phyloP scores from a whole-genome alignment of 176 grass and related monocot genomes.

The Phoenix roebelenii region DNA sequence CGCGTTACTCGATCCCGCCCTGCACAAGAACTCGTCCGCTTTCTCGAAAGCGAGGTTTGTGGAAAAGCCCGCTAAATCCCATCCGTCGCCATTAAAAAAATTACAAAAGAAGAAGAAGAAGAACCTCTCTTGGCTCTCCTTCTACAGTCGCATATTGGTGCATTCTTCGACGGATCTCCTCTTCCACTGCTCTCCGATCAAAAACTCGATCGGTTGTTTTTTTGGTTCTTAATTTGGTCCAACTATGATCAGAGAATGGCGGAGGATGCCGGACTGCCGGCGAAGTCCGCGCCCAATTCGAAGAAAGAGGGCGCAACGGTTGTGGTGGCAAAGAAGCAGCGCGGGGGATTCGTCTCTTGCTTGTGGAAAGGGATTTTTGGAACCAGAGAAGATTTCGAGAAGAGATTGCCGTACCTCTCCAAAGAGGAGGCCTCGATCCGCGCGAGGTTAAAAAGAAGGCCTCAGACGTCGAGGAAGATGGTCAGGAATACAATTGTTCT shows the following conservation, averaged over 20 bases:
- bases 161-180: no score
- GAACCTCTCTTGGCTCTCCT: neutral
- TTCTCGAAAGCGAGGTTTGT: no score
- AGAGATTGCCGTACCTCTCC: slow-evolving; percentile 66
- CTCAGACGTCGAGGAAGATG: slow-evolving; percentile 44
- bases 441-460: slow-evolving; percentile 52
- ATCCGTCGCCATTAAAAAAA: no score
- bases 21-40: no score
- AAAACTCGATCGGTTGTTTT: no score
- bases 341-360: slow-evolving; percentile 34
- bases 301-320: neutral
- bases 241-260: slow-evolving; percentile 24
- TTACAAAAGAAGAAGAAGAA: no score
- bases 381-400: slow-evolving; percentile 58
- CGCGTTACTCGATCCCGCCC: no score
- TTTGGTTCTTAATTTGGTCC: neutral
- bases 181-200: no score
- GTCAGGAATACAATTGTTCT: slow-evolving; percentile 52
- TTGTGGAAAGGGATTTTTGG: slow-evolving; percentile 71
- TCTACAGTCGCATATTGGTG: neutral
- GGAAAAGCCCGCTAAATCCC: no score
- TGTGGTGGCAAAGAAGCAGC: neutral
- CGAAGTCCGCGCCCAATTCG: slow-evolving; percentile 13
- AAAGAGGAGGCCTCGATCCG: slow-evolving; percentile 63
- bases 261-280: slow-evolving; percentile 20